phyloP scores from a whole-genome alignment of 148 eudicot species.

The Tetragonia tetragonoides region DNA sequence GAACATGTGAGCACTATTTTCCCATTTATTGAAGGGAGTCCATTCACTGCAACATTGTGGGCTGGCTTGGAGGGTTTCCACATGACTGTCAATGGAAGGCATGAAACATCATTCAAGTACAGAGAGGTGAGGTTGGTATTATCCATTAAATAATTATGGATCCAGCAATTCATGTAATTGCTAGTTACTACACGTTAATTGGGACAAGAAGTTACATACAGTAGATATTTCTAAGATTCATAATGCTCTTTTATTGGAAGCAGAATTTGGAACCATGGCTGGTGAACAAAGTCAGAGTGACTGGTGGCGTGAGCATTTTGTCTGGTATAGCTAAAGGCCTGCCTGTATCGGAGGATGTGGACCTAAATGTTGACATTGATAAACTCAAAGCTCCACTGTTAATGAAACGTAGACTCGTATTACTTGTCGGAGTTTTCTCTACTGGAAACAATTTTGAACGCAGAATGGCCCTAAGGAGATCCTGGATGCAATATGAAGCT shows the following conservation, averaged over 20 bases:
- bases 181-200: too few relatives aligned
- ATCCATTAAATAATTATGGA: background rate
- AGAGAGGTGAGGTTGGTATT: conserved; percentile 55
- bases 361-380: conserved; percentile 46
- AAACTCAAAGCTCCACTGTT: conserved; percentile 63
- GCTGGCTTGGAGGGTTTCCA: conserved; percentile 88
- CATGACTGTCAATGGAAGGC: conserved; percentile 95
- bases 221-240: background rate
- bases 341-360: conserved; percentile 72
- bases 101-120: conserved; percentile 82
- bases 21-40: conserved; percentile 74
- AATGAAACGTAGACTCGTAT: conserved; percentile 39
- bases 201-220: too few relatives aligned
- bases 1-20: conserved; percentile 47
- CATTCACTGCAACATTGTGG: conserved; percentile 81
- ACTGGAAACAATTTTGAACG: conserved; percentile 86
- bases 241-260: conserved; percentile 9
- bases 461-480: conserved; percentile 89
- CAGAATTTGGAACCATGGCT: conserved; percentile 98
- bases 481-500: conserved; percentile 97
- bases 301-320: conserved; percentile 61
- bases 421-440: conserved; percentile 88
- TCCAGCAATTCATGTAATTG: too few relatives aligned
- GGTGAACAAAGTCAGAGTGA: conserved; percentile 62
- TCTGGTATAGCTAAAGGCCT: conserved; percentile 76